Evolutionary conservation across 2,329 filamentous ascomycete genomes (phyloP).

Genomic region (Aspergillus arachidicola): DNA sequence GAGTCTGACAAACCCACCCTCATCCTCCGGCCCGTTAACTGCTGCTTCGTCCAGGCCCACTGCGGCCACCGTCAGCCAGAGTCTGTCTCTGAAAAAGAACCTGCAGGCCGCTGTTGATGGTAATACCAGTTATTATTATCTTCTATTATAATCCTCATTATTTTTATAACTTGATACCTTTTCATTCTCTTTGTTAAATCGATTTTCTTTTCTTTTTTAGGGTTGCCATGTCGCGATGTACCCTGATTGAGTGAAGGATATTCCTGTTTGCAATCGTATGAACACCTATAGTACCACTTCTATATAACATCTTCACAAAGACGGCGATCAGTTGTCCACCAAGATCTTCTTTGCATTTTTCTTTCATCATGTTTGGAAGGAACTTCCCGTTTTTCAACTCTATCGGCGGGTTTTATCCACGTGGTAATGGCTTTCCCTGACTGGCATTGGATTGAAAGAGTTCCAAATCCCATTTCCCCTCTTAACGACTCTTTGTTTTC

Average conservation of each 20-base stretch:
- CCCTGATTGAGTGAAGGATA: slow-evolving; percentile 11
- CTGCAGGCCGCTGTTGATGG: slow-evolving; percentile 50
- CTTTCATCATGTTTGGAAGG: slow-evolving; percentile 43
- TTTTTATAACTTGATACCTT: not conserved
- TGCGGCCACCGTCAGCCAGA: slow-evolving; percentile 32
- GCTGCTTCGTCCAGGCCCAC: slow-evolving; percentile 39
- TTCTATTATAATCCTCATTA: slow-evolving; percentile 15
- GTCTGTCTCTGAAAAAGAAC: slow-evolving; percentile 44
- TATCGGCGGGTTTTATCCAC: slow-evolving; percentile 42
- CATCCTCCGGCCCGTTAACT: slow-evolving; percentile 43
- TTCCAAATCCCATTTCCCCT: slow-evolving; percentile 1
- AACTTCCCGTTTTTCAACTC: slow-evolving; percentile 42
- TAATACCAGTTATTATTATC: slow-evolving; percentile 36
- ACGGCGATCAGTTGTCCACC: slow-evolving; percentile 8
- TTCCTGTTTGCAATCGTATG: slow-evolving; percentile 2
- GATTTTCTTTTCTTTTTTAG: slow-evolving; percentile 16
- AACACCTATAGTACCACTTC: slow-evolving; percentile 1
- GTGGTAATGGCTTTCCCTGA: slow-evolving; percentile 40
- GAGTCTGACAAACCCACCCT: slow-evolving; percentile 48
- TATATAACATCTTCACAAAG: slow-evolving; percentile 10
- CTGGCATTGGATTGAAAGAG: slow-evolving; percentile 9
- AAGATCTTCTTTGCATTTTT: slow-evolving; percentile 18
- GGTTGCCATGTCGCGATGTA: slow-evolving; percentile 15
- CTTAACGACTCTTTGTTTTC: slow-evolving; percentile 3
- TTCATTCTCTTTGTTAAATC: slow-evolving; percentile 15